Percentiles rank a stretch among this genome's conserved stretches.
Evolutionary conservation across 1,284 basidiomycete species (phyloP).

Genomic region (Fomitopsis pinicola): DNA sequence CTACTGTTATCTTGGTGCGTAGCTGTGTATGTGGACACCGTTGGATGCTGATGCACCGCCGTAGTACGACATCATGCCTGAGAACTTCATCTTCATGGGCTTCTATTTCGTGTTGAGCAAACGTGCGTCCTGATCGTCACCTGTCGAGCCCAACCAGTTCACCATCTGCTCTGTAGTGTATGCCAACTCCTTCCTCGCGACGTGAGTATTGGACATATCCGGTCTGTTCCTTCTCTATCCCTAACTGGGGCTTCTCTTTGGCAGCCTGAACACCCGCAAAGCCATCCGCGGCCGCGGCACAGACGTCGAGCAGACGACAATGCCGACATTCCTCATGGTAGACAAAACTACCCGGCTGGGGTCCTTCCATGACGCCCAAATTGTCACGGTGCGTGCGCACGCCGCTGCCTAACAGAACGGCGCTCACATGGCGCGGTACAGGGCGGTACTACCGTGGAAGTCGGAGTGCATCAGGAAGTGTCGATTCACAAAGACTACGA

Average conservation of each 20-base stretch:
- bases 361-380: background rate
- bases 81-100: slow-evolving; percentile 54
- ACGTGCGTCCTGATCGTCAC: slow-evolving; percentile 30
- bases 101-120: slow-evolving; percentile 64
- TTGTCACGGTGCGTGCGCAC: background rate
- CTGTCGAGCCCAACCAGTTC: background rate
- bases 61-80: slow-evolving; percentile 53
- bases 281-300: slow-evolving; percentile 41
- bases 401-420: background rate
- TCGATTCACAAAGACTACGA: background rate
- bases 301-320: slow-evolving; percentile 32
- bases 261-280: slow-evolving; percentile 40
- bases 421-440: background rate
- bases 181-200: slow-evolving; percentile 63
- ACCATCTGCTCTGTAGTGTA: slow-evolving; percentile 42
- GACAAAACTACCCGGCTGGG: slow-evolving; percentile 20
- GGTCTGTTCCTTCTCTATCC: background rate
- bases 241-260: slow-evolving; percentile 1
- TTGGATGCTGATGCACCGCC: background rate
- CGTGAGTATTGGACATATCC: slow-evolving; percentile 34
- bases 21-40: background rate
- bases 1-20: slow-evolving; percentile 53
- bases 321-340: slow-evolving; percentile 42
- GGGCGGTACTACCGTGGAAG: background rate
- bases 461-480: background rate